Percentiles rank a stretch among this genome's conserved stretches.
These are phyloP conservation scores for Psilocybe sp. DNA, from an alignment of 768 basidiomycete species.

Conservation along the genomic window DNA sequence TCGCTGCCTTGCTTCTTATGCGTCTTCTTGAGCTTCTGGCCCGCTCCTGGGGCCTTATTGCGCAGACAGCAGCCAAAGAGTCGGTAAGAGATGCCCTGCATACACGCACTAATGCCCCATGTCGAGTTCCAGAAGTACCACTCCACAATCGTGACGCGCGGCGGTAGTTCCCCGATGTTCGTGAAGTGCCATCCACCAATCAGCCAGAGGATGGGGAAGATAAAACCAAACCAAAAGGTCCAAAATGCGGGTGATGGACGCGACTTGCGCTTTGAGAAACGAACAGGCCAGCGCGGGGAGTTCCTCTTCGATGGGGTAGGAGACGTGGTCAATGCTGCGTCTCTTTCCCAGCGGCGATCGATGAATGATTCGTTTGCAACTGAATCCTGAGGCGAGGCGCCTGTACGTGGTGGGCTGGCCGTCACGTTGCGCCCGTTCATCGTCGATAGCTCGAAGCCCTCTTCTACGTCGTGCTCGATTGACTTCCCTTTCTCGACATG, in stretches of 20 bases:
- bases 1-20: conserved; percentile 9
- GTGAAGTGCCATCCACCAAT: conserved; percentile 73
- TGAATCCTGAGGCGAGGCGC: conserved; percentile 5
- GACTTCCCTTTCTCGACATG: conserved; percentile 1
- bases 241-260: conserved; percentile 46
- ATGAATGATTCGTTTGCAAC: conserved; percentile 48
- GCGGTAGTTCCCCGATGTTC: conserved; percentile 43
- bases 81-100: conserved; percentile 5
- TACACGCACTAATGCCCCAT: conserved; percentile 16
- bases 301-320: conserved; percentile 30
- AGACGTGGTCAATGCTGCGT: conserved; percentile 23
- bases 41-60: conserved; percentile 6
- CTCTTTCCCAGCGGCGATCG: conserved; percentile 47
- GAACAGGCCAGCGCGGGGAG: conserved; percentile 16
- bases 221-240: conserved; percentile 75
- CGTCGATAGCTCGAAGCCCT: conserved; percentile 11
- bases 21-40: conserved; percentile 5
- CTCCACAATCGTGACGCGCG: conserved; percentile 41
- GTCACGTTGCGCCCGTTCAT: not conserved
- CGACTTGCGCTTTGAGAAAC: conserved; percentile 6
- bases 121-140: conserved; percentile 43
- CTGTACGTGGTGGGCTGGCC: not conserved
- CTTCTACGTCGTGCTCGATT: conserved; percentile 2
- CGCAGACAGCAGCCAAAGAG: conserved; percentile 27
- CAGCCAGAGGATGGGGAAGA: conserved; percentile 74